Conservation (phyloP, 345 rosid genomes). For the Streptanthus diversifolius region DNA sequence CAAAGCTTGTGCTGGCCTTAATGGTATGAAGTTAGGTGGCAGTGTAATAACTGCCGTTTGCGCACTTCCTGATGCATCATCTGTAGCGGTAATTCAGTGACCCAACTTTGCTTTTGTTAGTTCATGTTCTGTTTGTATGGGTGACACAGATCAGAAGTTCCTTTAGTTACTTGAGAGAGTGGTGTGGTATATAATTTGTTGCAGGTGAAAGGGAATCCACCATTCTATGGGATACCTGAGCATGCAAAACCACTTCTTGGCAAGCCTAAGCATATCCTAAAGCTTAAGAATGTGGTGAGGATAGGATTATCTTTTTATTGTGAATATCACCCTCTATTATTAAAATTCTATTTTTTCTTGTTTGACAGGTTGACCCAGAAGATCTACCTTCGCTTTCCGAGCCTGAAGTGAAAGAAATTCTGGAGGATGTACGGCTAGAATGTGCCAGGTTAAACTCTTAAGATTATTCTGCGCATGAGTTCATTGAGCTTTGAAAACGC, state of each 20-base stretch:
- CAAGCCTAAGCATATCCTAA: conserved; percentile 68
- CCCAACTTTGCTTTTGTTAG: background rate
- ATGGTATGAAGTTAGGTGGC: conserved; percentile 93
- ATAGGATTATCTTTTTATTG: background rate
- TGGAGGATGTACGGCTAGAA: conserved; percentile 85
- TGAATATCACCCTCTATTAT: background rate
- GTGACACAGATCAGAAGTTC: conserved; percentile 7
- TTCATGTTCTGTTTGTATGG: conserved; percentile 12
- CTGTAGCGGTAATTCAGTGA: conserved; percentile 43
- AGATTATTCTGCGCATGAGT: conserved; percentile 27
- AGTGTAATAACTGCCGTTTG: conserved; percentile 74
- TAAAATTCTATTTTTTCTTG: conserved; percentile 1
- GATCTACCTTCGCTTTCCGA: conserved; percentile 46
- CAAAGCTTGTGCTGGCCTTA: conserved; percentile 86
- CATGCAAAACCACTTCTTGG: conserved; percentile 75
- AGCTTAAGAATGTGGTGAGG: conserved; percentile 79
- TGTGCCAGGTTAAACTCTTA: conserved; percentile 61
- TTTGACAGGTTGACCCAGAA: conserved; percentile 59
- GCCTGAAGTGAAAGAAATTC: conserved; percentile 62
- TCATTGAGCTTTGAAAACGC: conserved; percentile 1
- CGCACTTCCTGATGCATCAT: conserved; percentile 47
- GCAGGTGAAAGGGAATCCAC: conserved; percentile 48
- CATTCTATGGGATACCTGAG: conserved; percentile 61
- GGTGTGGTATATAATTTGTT: conserved; percentile 12
- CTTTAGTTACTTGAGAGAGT: conserved; percentile 28